Conservation (phyloP, 352 stramenopile genomes). For the Phytophthora aleatoria region DNA sequence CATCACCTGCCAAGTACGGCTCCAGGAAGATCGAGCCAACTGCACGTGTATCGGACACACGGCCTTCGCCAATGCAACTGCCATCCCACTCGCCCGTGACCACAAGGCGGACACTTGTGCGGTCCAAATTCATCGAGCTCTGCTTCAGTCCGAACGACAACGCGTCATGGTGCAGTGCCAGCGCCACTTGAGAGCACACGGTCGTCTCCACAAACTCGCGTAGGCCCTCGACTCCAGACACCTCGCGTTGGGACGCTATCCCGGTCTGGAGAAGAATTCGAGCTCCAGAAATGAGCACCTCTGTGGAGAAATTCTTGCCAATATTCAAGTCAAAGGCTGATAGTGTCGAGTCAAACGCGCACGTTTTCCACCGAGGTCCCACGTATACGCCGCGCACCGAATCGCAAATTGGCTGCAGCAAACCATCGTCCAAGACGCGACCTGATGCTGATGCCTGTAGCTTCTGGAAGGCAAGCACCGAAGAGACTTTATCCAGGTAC, state of each 20-base stretch:
- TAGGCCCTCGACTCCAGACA: conserved; percentile 62
- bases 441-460: conserved; percentile 57
- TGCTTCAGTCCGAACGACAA: conserved; percentile 81
- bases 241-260: conserved; percentile 58
- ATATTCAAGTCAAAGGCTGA: conserved; percentile 83
- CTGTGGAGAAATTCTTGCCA: conserved; percentile 84
- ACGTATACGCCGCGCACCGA: conserved; percentile 82
- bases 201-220: conserved; percentile 75
- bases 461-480: conserved; percentile 65
- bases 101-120: conserved; percentile 75
- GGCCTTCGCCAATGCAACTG: conserved; percentile 84
- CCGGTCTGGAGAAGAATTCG: conserved; percentile 75
- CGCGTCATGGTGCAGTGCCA: conserved; percentile 71
- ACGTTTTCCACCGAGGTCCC: conserved; percentile 80
- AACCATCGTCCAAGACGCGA: conserved; percentile 75
- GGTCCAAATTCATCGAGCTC: conserved; percentile 75
- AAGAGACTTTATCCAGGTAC: conserved; percentile 77
- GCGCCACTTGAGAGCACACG: conserved; percentile 76
- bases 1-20: conserved; percentile 62
- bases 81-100: conserved; percentile 81
- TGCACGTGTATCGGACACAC: conserved; percentile 73
- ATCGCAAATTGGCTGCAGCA: conserved; percentile 84
- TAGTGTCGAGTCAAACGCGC: conserved; percentile 75
- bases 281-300: conserved; percentile 81
- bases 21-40: conserved; percentile 79